phyloP scores from a whole-genome alignment of 768 basidiomycete species.

The Macrolepiota dolichaula region DNA sequence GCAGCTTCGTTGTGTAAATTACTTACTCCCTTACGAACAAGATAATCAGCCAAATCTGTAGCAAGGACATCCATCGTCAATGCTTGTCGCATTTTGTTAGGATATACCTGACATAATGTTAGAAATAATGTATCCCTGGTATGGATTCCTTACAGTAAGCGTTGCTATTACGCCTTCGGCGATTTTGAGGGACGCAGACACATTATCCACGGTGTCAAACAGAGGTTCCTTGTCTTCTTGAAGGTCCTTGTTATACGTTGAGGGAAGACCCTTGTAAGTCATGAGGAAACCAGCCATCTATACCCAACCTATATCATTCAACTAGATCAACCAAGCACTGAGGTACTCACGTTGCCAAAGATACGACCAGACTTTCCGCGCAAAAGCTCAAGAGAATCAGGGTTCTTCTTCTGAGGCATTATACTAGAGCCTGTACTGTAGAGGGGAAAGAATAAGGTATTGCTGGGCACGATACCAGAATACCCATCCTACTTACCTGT shows the following conservation, averaged over 20 bases:
- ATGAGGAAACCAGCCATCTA: constrained; percentile 98
- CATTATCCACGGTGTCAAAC: constrained; percentile 89
- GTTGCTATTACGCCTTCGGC: constrained; percentile 94
- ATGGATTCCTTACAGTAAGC: constrained; percentile 56
- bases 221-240: constrained; percentile 99
- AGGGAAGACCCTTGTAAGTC: constrained; percentile 95
- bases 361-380: constrained; percentile 94
- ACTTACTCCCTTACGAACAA: constrained; percentile 95
- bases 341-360: constrained; percentile 75
- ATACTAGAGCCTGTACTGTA: constrained; percentile 95
- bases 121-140: background rate
- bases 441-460: background rate
- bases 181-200: constrained; percentile 86
- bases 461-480: background rate
- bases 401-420: constrained; percentile 99
- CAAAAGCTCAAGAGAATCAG: constrained; percentile 92
- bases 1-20: background rate
- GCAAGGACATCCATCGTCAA: constrained; percentile 98
- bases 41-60: constrained; percentile 98
- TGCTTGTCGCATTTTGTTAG: constrained; percentile 84
- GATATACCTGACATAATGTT: constrained; percentile 61
- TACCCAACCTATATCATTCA: background rate
- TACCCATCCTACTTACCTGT: constrained; percentile 57
- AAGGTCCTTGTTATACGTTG: constrained; percentile 99
- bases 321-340: background rate